These are phyloP conservation scores for Chlorella sp. DNA, from an alignment of 139 green algal genomes.

Conservation along the genomic window DNA sequence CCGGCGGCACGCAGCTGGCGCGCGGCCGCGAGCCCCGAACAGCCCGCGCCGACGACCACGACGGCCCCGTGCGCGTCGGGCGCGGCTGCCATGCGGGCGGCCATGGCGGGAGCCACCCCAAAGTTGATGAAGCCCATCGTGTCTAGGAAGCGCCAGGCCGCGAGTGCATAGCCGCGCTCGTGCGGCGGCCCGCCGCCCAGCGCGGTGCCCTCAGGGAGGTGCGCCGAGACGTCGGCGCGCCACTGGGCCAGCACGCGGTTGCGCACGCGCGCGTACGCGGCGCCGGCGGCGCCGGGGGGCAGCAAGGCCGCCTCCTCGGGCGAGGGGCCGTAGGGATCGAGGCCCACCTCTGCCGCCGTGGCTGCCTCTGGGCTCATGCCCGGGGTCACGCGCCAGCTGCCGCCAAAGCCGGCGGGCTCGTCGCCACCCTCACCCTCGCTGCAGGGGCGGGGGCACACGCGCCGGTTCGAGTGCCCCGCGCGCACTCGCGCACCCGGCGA, in stretches of 20 bases:
- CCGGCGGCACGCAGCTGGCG: constrained; percentile 82
- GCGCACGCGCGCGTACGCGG: constrained; percentile 46
- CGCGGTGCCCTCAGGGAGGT: constrained; percentile 54
- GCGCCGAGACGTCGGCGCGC: constrained; percentile 37
- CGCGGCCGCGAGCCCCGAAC: constrained; percentile 78
- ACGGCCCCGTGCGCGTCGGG: constrained; percentile 51
- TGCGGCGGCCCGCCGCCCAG: neutral
- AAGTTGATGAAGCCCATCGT: constrained; percentile 90
- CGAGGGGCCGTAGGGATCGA: constrained; percentile 37
- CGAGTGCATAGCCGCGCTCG: constrained; percentile 31
- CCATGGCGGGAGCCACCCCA: constrained; percentile 60
- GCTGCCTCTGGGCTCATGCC: constrained; percentile 2
- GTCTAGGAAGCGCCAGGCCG: constrained; percentile 72
- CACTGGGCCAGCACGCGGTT: constrained; percentile 66
- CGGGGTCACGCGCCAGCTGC: no score
- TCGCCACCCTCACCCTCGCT: no score
- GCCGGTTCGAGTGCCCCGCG: no score
- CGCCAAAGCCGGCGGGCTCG: no score
- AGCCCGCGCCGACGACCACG: constrained; percentile 89
- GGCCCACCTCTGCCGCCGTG: constrained; percentile 42
- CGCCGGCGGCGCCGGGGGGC: constrained; percentile 34
- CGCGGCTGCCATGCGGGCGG: neutral
- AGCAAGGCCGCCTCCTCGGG: constrained; percentile 54
- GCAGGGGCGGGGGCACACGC: no score
- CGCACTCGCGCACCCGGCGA: no score